Evolutionary conservation across 1,139 yeast species (phyloP), one percentile per base, ranked within the genome.

Genomic region (Suhomyces bribrorum): DNA sequence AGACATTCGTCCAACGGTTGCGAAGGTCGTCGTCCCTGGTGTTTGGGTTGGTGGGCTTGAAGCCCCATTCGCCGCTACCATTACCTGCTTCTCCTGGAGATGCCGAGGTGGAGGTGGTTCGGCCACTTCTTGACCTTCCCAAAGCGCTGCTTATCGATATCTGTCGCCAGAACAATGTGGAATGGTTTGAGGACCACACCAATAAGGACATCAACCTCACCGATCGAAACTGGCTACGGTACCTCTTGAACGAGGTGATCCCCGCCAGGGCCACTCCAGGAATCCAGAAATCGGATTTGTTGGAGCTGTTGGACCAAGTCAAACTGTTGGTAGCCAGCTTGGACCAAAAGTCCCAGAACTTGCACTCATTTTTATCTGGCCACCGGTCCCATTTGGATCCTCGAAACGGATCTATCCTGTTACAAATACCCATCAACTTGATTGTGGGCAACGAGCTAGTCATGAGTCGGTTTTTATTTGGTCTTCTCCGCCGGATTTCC

Each of bases 111-210:
- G 24, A 26, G 17, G 51, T 70, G 1, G 48, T 70, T 5, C 57
- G 94, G 20, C 95, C 95, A 0, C 56, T 86, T 34, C 61, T 85
- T 26, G 55, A 47, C 0, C 56, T 68, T 22, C 39, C 56, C 0
- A 86, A 86, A 50, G 13, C 43, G 0, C 68, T 71, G 2, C 66
- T 84, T 6, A 59, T 67, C 7, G 56, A 62, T 0, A 75, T 78
- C 7, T 83, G 90, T 43, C 29, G 37, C 5, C 37, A 39, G 0
- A 55, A 69, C 23, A 41, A 49, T 1, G 50, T 85, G 1, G 37
- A 43, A 0, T 86, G 92, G 90, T 78, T 80, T 40, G 89, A 84
- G 49, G 95, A 86, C 53, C 53, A 62, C 2, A 81, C 92, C 0
- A 86, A 86, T 49, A 50, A 52, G 5, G 84, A 84, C 46, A 55